phyloP scores from a whole-genome alignment of 331 rosid species.

The Rosa hybrid region DNA sequence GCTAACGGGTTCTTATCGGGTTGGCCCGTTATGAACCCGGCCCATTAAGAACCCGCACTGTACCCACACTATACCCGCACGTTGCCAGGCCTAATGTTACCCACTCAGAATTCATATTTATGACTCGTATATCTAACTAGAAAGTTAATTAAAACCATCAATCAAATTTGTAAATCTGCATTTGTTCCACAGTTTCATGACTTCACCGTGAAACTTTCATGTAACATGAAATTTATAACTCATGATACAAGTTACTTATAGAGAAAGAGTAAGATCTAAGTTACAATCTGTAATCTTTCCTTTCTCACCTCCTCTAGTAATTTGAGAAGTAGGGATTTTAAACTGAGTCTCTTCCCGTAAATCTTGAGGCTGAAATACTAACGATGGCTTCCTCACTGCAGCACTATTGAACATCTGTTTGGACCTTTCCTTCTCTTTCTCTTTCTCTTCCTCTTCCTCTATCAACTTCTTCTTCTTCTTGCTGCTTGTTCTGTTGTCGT shows the following conservation, averaged over 20 bases:
- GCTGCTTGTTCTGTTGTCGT: background rate
- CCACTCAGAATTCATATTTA: too few species aligned
- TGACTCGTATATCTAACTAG: too few species aligned
- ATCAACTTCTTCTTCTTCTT: background rate
- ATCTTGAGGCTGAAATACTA: slow-evolving; percentile 14
- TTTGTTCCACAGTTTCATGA: too few species aligned
- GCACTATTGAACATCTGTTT: background rate
- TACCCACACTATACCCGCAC: too few species aligned
- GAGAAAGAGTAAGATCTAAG: slow-evolving; percentile 50
- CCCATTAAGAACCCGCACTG: too few species aligned
- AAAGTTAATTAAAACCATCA: too few species aligned
- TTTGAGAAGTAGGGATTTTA: slow-evolving; percentile 8
- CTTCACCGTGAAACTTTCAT: too few species aligned
- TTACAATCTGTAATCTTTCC: background rate
- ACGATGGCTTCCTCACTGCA: slow-evolving; percentile 22
- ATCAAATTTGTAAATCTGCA: too few species aligned
- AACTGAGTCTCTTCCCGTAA: slow-evolving; percentile 7
- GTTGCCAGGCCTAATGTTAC: too few species aligned
- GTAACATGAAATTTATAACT: too few species aligned
- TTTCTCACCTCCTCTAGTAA: background rate
- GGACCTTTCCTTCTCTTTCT: background rate
- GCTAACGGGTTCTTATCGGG: too few species aligned
- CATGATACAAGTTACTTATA: slow-evolving; percentile 13
- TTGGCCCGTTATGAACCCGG: too few species aligned
- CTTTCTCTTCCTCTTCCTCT: background rate